Evolutionary conservation across 306 rosid species (phyloP).

Genomic region (Canavalia gladiata): DNA sequence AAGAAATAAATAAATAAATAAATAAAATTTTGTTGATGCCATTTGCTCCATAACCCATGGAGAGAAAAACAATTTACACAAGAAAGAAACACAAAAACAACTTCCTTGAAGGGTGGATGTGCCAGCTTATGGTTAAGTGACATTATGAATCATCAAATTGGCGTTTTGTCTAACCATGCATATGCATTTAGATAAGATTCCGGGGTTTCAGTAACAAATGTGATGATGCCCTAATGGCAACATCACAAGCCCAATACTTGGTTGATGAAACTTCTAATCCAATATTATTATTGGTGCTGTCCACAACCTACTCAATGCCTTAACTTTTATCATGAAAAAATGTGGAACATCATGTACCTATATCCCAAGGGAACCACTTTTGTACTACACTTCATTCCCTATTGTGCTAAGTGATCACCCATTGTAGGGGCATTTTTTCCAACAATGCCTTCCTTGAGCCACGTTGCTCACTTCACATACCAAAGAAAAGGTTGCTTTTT

Average conservation of each 20-base stretch:
- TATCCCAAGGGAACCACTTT: slow-evolving; percentile 36
- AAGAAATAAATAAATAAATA: background rate
- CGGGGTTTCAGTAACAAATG: slow-evolving; percentile 21
- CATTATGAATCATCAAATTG: slow-evolving; percentile 27
- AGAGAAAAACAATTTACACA: slow-evolving; percentile 10
- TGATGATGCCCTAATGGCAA: slow-evolving; percentile 47
- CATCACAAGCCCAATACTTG: slow-evolving; percentile 43
- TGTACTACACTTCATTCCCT: slow-evolving; percentile 17
- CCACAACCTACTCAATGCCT: slow-evolving; percentile 35
- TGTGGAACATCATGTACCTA: slow-evolving; percentile 32
- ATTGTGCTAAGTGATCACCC: slow-evolving; percentile 31
- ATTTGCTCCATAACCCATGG: slow-evolving; percentile 53
- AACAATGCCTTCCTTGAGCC: slow-evolving; percentile 44
- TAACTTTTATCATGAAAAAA: slow-evolving; percentile 32
- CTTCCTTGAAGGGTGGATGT: slow-evolving; percentile 21
- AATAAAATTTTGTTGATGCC: slow-evolving; percentile 15
- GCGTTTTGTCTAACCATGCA: slow-evolving; percentile 41
- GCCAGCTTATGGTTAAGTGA: slow-evolving; percentile 16
- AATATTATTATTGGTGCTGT: slow-evolving; percentile 1
- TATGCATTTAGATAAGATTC: slow-evolving; percentile 58
- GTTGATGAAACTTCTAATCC: slow-evolving; percentile 1
- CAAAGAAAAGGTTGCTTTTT: slow-evolving; percentile 45
- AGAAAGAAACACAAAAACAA: slow-evolving; percentile 16
- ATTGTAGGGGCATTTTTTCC: slow-evolving; percentile 23
- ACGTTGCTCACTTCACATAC: slow-evolving; percentile 57